A percentile compares a stretch with the other conserved stretches of the same genome.
Conservation (phyloP, 1,139 yeast species). For the Debaryomycetaceae sp. region DNA sequence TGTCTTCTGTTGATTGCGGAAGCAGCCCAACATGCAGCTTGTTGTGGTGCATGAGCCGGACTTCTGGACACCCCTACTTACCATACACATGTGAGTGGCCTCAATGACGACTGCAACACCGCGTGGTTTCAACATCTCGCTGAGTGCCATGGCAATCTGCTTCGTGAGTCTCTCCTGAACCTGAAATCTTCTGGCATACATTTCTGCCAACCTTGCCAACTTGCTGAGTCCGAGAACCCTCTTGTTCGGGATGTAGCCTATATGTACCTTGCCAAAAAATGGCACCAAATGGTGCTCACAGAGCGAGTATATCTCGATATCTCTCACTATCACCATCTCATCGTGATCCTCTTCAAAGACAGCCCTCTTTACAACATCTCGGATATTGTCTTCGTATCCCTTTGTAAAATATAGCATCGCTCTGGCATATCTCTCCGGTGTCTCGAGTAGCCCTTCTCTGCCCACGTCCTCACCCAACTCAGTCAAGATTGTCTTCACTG, state of each 20-base stretch:
- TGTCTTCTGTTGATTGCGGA: constrained; percentile 89
- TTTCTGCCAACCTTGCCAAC: constrained; percentile 92
- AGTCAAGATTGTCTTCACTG: constrained; percentile 74
- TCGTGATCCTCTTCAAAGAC: constrained; percentile 98
- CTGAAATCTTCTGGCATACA: constrained; percentile 92
- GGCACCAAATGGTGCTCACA: constrained; percentile 99
- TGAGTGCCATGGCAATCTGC: constrained; percentile 94
- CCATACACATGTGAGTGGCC: constrained; percentile 99
- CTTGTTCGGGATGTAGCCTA: constrained; percentile 93
- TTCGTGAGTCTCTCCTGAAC: constrained; percentile 96
- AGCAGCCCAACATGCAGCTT: constrained; percentile 95
- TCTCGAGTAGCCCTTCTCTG: constrained; percentile 87
- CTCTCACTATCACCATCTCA: constrained; percentile 97
- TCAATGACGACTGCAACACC: constrained; percentile 98
- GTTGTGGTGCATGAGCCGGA: constrained; percentile 92
- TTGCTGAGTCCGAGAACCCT: constrained; percentile 92
- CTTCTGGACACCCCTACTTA: constrained; percentile 94
- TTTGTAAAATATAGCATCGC: constrained; percentile 95
- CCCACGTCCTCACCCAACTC: constrained; percentile 91
- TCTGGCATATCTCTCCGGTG: constrained; percentile 94
- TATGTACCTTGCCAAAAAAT: constrained; percentile 92
- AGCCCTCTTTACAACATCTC: constrained; percentile 90
- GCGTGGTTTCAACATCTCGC: constrained; percentile 85
- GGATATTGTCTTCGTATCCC: constrained; percentile 90
- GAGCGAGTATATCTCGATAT: constrained; percentile 84